A percentile compares a stretch with the other conserved stretches of the same genome.
Conservation (phyloP, 495 filamentous ascomycete genomes). For the Podospora australis region DNA sequence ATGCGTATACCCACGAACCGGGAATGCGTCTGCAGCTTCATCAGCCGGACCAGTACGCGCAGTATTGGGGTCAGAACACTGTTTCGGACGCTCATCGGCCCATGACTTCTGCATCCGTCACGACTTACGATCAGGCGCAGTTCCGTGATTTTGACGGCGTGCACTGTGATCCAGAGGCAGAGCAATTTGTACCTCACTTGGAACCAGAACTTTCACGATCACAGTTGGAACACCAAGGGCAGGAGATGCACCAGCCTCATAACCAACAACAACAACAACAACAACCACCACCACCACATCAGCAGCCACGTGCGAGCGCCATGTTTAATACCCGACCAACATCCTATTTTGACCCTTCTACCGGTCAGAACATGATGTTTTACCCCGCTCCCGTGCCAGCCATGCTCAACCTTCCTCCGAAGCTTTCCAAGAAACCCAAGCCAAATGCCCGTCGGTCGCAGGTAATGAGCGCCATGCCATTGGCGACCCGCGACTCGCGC, state of each 20-base stretch:
- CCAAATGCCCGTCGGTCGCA: constrained; percentile 64
- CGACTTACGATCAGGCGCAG: constrained; percentile 63
- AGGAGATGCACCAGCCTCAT: too few species aligned
- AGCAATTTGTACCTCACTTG: constrained; percentile 22
- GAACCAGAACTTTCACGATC: constrained; percentile 7
- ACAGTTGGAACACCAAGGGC: too few species aligned
- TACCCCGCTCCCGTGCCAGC: constrained; percentile 93
- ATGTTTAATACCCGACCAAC: constrained; percentile 34
- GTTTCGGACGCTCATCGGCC: constrained; percentile 24
- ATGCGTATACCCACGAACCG: constrained; percentile 7
- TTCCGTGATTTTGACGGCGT: constrained; percentile 95
- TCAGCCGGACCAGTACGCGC: constrained; percentile 18
- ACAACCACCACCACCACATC: constrained; percentile 22
- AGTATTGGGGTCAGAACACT: constrained; percentile 5
- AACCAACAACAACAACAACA: constrained; percentile 9
- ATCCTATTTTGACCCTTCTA: constrained; percentile 57
- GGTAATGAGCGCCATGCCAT: constrained; percentile 44
- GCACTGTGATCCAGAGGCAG: constrained; percentile 58
- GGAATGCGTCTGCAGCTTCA: constrained; percentile 25
- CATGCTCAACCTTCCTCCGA: constrained; percentile 86
- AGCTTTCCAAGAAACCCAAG: constrained; percentile 68
- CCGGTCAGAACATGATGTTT: constrained; percentile 75
- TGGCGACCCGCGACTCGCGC: constrained; percentile 27
- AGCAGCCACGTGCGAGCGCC: not conserved
- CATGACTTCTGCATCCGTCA: constrained; percentile 51